These are phyloP conservation scores for Phytophthora macrochlamydospora DNA, from an alignment of 352 stramenopile genomes.

Conservation along the genomic window DNA sequence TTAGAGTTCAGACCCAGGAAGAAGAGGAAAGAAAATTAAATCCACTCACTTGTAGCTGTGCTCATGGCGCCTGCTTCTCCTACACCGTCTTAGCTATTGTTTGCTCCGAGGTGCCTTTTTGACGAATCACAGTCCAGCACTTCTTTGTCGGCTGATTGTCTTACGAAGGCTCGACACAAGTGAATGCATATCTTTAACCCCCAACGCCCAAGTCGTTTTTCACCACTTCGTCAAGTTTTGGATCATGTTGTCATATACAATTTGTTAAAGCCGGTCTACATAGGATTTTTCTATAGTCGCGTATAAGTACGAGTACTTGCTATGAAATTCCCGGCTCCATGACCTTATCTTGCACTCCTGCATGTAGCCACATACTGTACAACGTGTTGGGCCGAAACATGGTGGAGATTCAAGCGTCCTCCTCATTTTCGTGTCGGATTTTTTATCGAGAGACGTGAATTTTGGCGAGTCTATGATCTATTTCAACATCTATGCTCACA, in stretches of 20 bases:
- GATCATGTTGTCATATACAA: neutral
- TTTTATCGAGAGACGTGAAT: constrained; percentile 2
- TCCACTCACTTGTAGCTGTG: too few relatives aligned
- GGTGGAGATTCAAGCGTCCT: too few relatives aligned
- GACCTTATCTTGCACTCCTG: neutral
- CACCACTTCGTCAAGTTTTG: neutral
- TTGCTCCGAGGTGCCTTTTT: too few relatives aligned
- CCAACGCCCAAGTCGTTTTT: neutral
- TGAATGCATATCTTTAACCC: too few relatives aligned
- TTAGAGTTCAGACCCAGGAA: too few relatives aligned
- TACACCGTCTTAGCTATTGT: too few relatives aligned
- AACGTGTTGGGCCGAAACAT: neutral
- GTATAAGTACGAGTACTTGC: constrained; percentile 7
- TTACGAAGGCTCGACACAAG: too few relatives aligned
- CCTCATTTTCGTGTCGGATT: too few relatives aligned
- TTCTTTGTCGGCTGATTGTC: too few relatives aligned
- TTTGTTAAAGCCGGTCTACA: neutral
- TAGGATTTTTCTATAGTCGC: neutral
- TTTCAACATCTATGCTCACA: neutral
- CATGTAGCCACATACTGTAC: neutral
- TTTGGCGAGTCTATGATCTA: neutral
- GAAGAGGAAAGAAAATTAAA: too few relatives aligned
- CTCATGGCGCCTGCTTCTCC: too few relatives aligned
- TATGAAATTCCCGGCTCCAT: constrained; percentile 2
- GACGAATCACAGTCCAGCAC: too few relatives aligned